These are phyloP conservation scores for Exophiala lecanii-corni DNA, from an alignment of 2,329 filamentous ascomycete genomes.

Conservation along the genomic window DNA sequence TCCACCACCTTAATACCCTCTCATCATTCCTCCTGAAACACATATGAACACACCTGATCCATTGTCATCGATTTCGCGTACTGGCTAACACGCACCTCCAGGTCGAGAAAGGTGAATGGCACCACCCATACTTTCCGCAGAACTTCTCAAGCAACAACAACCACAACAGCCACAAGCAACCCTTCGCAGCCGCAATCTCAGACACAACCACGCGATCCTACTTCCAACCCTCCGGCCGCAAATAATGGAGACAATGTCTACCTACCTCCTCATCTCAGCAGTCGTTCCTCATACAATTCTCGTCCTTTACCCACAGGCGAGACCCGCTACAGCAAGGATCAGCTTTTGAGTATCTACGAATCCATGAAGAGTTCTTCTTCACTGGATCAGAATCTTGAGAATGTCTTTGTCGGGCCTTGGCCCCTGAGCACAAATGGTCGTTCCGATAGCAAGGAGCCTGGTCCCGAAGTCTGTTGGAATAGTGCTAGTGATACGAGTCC, in stretches of 20 bases:
- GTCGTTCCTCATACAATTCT: conserved; percentile 41
- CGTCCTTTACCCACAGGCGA: conserved; percentile 52
- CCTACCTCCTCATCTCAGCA: conserved; percentile 58
- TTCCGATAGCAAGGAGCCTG: conserved; percentile 70
- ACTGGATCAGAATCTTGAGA: conserved; percentile 58
- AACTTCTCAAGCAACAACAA: conserved; percentile 56
- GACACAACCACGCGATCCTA: conserved; percentile 42
- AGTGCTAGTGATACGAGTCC: conserved; percentile 64
- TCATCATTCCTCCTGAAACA: no score
- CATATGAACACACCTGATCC: no score
- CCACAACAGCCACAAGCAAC: conserved; percentile 49
- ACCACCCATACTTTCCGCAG: conserved; percentile 64
- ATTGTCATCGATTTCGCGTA: no score
- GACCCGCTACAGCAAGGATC: conserved; percentile 70
- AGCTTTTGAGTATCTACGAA: conserved; percentile 71
- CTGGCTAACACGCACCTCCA: no score
- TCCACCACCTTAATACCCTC: no score
- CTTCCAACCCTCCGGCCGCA: conserved; percentile 34
- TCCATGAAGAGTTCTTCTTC: conserved; percentile 50
- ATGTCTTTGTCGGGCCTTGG: conserved; percentile 72
- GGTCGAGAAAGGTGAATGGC: conserved; percentile 60
- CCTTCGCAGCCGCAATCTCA: conserved; percentile 26
- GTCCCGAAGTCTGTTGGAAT: conserved; percentile 93
- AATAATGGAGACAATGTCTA: conserved; percentile 45
- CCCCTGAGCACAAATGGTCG: conserved; percentile 74